Evolutionary conservation across 495 filamentous ascomycete genomes (phyloP), one percentile per base, ranked within the genome.

Genomic region (Penicillium arizonense): DNA sequence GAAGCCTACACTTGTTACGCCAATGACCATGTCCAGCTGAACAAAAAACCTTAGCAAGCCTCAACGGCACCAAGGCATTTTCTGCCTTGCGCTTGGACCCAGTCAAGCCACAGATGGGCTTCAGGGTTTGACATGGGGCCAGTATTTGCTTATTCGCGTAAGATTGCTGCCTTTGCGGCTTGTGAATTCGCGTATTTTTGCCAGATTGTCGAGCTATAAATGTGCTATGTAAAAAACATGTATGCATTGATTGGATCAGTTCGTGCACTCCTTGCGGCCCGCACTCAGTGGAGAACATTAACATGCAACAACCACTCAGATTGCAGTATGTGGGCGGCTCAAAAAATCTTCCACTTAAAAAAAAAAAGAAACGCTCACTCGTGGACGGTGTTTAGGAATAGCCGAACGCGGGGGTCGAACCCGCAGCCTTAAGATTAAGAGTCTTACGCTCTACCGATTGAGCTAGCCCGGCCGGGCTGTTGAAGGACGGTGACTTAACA

Each of bases 341-440:
- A 30, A 30, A 30, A 30, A 30, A 30, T 8, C 23, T 24, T 24
- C 28, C 28, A 30, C 28, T 1, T n/a, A n/a, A 30, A 30, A 50
- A 50, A 50, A 50, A 50, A 50, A 30, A 35, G 42, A 50, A 42
- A 43, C 47, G 61, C 55, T 59, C 52, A 55, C 48, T 50, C 26
- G 33, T 13, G 30, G 46, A 49, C 50, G 53, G 23, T 50, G 50
- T 52, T 32, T 63, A 64, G 62, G 62, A 65, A 65, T 56, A 77
- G 76, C 76, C 76, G 71, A 77, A 80, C 73, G 77, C 68, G 74
- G 77, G 77, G 77, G 72, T 78, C 74, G 74, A 79, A 80, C 76
- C 77, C 74, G 68, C 76, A 79, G 69, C 76, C 76, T 79, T 78
- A 74, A 78, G 77, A 77, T 80, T 82, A 83, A 80, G 75, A 80